A percentile compares a stretch with the other conserved stretches of the same genome.
Conservation (phyloP, 345 rosid genomes). For the Salix viminalis region DNA sequence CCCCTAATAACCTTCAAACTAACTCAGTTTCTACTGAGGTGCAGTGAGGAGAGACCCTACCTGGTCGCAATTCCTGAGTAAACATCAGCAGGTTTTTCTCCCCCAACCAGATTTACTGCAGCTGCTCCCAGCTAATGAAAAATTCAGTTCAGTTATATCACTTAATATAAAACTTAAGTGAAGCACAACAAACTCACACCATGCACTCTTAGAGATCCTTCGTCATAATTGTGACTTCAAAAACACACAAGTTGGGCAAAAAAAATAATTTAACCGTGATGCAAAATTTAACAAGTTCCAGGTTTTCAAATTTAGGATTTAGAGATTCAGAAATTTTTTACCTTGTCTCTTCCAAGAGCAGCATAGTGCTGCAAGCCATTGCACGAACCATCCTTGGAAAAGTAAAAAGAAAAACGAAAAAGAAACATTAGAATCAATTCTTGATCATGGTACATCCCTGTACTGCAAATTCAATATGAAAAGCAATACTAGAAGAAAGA, state of each 20-base stretch:
- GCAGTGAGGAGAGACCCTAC: constrained; percentile 33
- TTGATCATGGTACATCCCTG: neutral
- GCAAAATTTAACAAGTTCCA: neutral
- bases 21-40: neutral
- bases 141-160: neutral
- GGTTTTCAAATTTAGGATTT: neutral
- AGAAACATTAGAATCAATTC: neutral
- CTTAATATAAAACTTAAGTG: neutral
- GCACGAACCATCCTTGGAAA: constrained; percentile 94
- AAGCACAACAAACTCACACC: constrained; percentile 3
- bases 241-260: neutral
- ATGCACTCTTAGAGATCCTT: neutral
- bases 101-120: constrained; percentile 89
- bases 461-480: neutral
- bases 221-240: neutral
- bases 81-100: constrained; percentile 92
- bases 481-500: neutral
- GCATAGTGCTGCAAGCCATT: constrained; percentile 99
- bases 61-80: constrained; percentile 89
- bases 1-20: neutral
- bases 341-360: constrained; percentile 98
- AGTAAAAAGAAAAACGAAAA: constrained; percentile 20
- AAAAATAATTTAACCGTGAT: neutral
- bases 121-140: constrained; percentile 84
- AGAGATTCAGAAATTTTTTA: constrained; percentile 24